Conservation (phyloP, 306 rosid species). For the Geum urbanum region DNA sequence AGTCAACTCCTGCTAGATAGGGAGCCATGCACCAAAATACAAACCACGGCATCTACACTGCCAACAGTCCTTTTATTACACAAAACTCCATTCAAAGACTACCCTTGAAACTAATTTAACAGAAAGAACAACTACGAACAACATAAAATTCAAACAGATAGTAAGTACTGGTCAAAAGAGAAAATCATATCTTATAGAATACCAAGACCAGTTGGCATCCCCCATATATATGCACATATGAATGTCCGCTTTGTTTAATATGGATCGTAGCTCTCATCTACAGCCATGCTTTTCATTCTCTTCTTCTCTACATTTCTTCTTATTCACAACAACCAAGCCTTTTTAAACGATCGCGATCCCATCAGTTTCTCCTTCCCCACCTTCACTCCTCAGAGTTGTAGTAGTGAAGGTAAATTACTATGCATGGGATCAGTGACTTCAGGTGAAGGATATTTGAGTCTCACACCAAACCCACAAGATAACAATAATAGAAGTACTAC, state of each 20-base stretch:
- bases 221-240: slow-evolving; percentile 9
- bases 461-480: slow-evolving; percentile 43
- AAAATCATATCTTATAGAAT: slow-evolving; percentile 3
- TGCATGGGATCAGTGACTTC: slow-evolving; percentile 55
- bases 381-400: slow-evolving; percentile 48
- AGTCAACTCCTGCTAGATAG: slow-evolving; percentile 13
- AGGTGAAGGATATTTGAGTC: slow-evolving; percentile 38
- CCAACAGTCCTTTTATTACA: slow-evolving; percentile 2
- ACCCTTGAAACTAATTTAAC: neutral
- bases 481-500: slow-evolving; percentile 12
- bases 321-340: slow-evolving; percentile 6
- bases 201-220: neutral
- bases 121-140: slow-evolving; percentile 11
- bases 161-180: neutral
- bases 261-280: neutral
- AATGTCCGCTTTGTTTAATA: neutral
- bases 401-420: slow-evolving; percentile 30
- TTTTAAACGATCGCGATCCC: slow-evolving; percentile 3
- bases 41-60: neutral
- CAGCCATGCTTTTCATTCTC: slow-evolving; percentile 24
- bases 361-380: slow-evolving; percentile 41
- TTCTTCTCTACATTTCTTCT: slow-evolving; percentile 22
- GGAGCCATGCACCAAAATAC: neutral
- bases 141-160: slow-evolving; percentile 22
- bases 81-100: slow-evolving; percentile 12